Base-by-base conservation (phyloP, 345 rosid genomes). In the Pseudoturritis turrita region DNA sequence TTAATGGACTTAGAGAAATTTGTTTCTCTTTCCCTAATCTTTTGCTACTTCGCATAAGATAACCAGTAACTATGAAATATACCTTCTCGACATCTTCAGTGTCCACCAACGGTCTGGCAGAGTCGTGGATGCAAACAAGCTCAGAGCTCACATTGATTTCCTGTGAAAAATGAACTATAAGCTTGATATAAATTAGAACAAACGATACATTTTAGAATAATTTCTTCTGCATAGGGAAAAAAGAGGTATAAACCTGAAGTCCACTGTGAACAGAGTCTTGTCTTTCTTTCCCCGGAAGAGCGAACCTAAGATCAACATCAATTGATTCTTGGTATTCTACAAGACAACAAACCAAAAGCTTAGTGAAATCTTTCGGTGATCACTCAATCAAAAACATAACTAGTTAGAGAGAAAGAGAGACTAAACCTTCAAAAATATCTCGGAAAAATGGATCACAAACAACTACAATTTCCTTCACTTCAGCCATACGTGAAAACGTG, bases 401-500 rank as follows among this genome's bases (percentile, higher is more conserved):
- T 33, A 40, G 40, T 51, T 21, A 17, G 36, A 51, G 60, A 65
- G 19, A 51, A 66, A 22, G 62, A 65, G 62, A 59, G 59, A 55
- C 44, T 5, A 65, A 66, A 91, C 98, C 98, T 94, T 94, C 89
- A 77, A 94, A 91, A 35, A 91, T 74, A 58, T 94, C 97, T 46
- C 75, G 70, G 86, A 91, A 94, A 21, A 92, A 89, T 21, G 97
- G 97, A 87, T 94, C 96, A 55, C 98, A 94, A n/a, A 94, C 97
- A 29, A 94, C 92, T 60, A 94, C 79, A 70, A 94, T 88, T 82
- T 94, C 98, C 81, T 89, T 89, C 69, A 94, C 92, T 87, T 86
- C 81, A 62, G 41, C 52, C 96, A 91, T 86, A 54, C 71, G 75
- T 6, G 98, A 85, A 81, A 94, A 91, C 4, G 91, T 88, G 81